These are phyloP conservation scores for Aspergillus baeticus DNA, from an alignment of 495 filamentous ascomycete species.

Conservation along the genomic window DNA sequence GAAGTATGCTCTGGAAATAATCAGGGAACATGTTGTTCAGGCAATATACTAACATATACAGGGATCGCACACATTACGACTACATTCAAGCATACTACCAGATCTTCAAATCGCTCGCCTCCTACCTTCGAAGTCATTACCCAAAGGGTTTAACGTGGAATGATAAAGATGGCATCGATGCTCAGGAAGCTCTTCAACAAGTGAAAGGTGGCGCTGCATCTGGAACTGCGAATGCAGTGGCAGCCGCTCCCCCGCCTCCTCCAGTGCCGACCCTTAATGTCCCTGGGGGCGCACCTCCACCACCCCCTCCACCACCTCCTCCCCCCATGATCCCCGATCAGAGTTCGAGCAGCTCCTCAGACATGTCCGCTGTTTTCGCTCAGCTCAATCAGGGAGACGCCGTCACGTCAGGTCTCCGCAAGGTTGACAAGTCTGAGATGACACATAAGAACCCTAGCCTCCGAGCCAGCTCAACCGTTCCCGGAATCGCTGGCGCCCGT, in stretches of 20 bases:
- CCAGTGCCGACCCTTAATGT: slow-evolving; percentile 55
- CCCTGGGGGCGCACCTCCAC: slow-evolving; percentile 68
- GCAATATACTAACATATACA: slow-evolving; percentile 32
- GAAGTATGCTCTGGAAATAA: slow-evolving; percentile 57
- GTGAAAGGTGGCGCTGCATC: slow-evolving; percentile 54
- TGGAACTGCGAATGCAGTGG: slow-evolving; percentile 32
- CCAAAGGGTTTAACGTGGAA: slow-evolving; percentile 85
- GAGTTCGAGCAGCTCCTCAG: slow-evolving; percentile 31
- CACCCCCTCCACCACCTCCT: slow-evolving; percentile 53
- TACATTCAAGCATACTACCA: slow-evolving; percentile 88
- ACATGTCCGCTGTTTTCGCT: slow-evolving; percentile 82
- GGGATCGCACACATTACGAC: slow-evolving; percentile 74
- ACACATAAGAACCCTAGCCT: slow-evolving; percentile 98
- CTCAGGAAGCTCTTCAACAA: slow-evolving; percentile 64
- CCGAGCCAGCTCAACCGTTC: slow-evolving; percentile 67
- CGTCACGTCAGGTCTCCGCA: slow-evolving; percentile 83
- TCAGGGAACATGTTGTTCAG: background rate
- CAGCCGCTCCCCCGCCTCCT: slow-evolving; percentile 57
- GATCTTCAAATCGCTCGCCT: slow-evolving; percentile 74
- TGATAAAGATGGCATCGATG: slow-evolving; percentile 68
- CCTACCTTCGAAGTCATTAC: slow-evolving; percentile 81
- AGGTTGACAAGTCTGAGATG: slow-evolving; percentile 92
- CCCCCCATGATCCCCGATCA: slow-evolving; percentile 24
- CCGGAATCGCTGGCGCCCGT: slow-evolving; percentile 52
- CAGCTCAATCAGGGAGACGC: slow-evolving; percentile 84